Conservation (phyloP, 495 filamentous ascomycete genomes). For the Parathielavia hyrcaniae region DNA sequence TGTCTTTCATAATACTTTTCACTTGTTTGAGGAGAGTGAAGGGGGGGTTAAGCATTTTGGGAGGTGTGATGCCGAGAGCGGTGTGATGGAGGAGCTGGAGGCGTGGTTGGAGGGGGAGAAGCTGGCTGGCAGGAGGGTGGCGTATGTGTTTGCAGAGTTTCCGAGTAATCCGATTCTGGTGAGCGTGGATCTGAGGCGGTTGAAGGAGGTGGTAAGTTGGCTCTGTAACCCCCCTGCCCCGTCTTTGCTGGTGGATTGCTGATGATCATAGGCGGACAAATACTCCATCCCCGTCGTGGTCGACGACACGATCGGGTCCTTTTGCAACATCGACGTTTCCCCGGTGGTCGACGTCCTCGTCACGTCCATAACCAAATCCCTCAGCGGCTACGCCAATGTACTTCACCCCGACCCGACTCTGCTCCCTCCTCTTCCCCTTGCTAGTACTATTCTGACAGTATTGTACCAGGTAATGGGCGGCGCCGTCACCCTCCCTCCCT, state of each 20-base stretch:
- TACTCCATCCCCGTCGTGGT: constrained; percentile 42
- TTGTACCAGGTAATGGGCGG: constrained; percentile 41
- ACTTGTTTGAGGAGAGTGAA: constrained; percentile 30
- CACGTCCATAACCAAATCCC: constrained; percentile 46
- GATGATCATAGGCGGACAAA: constrained; percentile 33
- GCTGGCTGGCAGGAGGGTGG: constrained; percentile 24
- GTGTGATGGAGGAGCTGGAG: constrained; percentile 39
- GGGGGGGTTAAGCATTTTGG: constrained; percentile 37
- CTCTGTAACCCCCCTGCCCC: not conserved
- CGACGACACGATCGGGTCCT: constrained; percentile 48
- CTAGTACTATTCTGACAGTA: not conserved
- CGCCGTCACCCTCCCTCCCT: constrained; percentile 38
- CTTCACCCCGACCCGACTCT: constrained; percentile 33
- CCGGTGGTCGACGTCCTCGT: constrained; percentile 41
- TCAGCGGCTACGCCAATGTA: constrained; percentile 48
- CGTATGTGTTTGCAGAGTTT: constrained; percentile 42
- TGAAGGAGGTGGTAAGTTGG: constrained; percentile 30
- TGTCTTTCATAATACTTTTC: constrained; percentile 35
- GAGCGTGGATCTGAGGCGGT: constrained; percentile 39
- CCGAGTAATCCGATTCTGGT: constrained; percentile 44
- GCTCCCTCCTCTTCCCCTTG: constrained; percentile 25
- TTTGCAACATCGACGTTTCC: constrained; percentile 45
- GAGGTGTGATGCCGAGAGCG: constrained; percentile 26
- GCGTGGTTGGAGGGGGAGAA: constrained; percentile 30
- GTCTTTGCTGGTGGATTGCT: not conserved